phyloP scores from a whole-genome alignment of 345 rosid genomes.

The Brassica incana region DNA sequence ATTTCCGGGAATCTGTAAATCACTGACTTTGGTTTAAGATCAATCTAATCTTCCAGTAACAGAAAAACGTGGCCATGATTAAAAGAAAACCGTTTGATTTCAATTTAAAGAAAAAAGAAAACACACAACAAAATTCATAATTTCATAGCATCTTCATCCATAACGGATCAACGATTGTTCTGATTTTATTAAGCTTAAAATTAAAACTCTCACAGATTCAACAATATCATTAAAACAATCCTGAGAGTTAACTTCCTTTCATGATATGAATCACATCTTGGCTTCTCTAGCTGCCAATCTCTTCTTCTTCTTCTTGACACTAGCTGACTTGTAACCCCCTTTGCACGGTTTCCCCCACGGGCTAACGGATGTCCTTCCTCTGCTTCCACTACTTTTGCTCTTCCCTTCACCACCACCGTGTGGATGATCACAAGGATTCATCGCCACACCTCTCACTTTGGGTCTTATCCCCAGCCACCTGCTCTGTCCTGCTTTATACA shows the following conservation, averaged over 20 bases:
- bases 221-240: neutral
- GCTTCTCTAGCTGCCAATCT: conserved; percentile 37
- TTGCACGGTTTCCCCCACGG: conserved; percentile 97
- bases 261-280: conserved; percentile 24
- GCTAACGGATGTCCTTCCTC: conserved; percentile 62
- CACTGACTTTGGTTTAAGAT: neutral
- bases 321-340: conserved; percentile 69
- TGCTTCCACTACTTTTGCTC: conserved; percentile 80
- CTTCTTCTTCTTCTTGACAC: conserved; percentile 57
- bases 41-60: too few species aligned
- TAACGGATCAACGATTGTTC: conserved; percentile 5
- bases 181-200: neutral
- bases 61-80: neutral
- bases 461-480: conserved; percentile 90
- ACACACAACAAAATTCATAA: neutral
- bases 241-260: neutral
- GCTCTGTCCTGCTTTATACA: conserved; percentile 85
- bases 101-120: neutral
- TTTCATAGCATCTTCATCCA: neutral
- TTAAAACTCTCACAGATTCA: conserved; percentile 10
- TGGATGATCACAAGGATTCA: conserved; percentile 95
- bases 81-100: conserved; percentile 6
- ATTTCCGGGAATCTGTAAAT: too few species aligned
- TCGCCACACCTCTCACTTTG: conserved; percentile 78
- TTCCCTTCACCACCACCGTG: conserved; percentile 97